Evolutionary conservation across 2,329 filamentous ascomycete species (phyloP).

Genomic region (Lithohypha guttulata): DNA sequence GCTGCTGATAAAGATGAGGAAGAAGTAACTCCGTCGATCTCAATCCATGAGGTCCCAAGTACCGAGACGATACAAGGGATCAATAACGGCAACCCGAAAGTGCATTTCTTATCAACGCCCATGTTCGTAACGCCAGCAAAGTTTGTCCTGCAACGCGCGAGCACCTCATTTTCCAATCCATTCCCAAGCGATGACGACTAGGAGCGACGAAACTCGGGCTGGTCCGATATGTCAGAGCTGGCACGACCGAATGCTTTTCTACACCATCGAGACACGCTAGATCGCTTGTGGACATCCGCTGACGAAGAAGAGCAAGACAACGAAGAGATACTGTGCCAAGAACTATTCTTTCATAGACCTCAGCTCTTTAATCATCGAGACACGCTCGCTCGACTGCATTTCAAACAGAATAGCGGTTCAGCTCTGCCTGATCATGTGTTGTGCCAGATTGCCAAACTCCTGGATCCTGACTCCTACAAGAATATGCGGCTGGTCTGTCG

Average conservation of each 20-base stretch:
- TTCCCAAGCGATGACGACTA: background rate
- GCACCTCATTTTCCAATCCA: slow-evolving; percentile 4
- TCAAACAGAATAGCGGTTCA: slow-evolving; percentile 2
- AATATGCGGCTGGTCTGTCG: slow-evolving; percentile 17
- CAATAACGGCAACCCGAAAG: background rate
- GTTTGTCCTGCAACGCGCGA: background rate
- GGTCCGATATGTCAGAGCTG: slow-evolving; percentile 8
- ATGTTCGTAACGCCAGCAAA: background rate
- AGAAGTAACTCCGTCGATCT: background rate
- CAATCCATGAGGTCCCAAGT: background rate
- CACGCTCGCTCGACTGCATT: slow-evolving; percentile 19
- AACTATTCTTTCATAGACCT: slow-evolving; percentile 12
- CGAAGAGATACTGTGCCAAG: background rate
- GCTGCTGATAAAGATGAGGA: background rate
- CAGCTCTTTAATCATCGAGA: slow-evolving; percentile 19
- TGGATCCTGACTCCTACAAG: slow-evolving; percentile 17
- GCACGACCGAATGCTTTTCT: slow-evolving; percentile 17
- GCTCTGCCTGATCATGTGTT: slow-evolving; percentile 13
- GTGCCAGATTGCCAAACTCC: slow-evolving; percentile 9
- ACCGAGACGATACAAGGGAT: background rate
- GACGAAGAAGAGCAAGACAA: background rate
- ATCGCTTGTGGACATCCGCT: slow-evolving; percentile 8
- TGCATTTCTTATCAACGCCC: background rate
- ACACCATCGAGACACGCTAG: slow-evolving; percentile 21
- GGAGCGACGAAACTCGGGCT: background rate